A percentile compares a stretch with the other conserved stretches of the same genome.
Evolutionary conservation across 2,329 filamentous ascomycete genomes (phyloP).

Genomic region (Talaromyces sp.): DNA sequence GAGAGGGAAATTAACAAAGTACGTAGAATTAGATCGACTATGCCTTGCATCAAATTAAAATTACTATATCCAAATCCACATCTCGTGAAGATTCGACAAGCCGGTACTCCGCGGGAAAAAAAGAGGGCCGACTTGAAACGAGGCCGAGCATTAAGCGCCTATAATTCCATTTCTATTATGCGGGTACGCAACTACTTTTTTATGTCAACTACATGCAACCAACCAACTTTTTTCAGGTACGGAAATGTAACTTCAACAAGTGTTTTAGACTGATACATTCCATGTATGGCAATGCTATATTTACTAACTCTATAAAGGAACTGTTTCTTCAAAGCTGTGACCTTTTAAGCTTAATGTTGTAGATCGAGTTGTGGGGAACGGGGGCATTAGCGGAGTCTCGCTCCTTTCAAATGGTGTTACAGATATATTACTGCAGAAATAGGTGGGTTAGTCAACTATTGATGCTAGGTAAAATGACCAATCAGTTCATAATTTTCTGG

Average conservation of each 20-base stretch:
- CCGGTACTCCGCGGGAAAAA: background rate
- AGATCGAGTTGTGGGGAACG: background rate
- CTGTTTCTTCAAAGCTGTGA: background rate
- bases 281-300: background rate
- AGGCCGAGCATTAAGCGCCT: background rate
- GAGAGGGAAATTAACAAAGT: background rate
- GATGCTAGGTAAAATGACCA: too few species aligned
- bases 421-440: background rate
- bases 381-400: slow-evolving; percentile 1
- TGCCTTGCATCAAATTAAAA: background rate
- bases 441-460: background rate
- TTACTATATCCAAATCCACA: background rate
- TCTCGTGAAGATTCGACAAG: background rate
- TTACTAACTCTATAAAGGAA: background rate
- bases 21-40: background rate
- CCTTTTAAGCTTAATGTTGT: background rate
- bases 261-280: background rate
- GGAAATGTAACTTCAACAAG: background rate
- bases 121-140: background rate
- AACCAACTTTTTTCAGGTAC: background rate
- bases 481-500: background rate
- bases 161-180: background rate
- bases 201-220: background rate
- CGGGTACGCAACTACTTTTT: too few species aligned
- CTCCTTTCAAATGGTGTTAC: background rate